phyloP scores from a whole-genome alignment of 148 eudicot species.

The Diospyros kaki region DNA sequence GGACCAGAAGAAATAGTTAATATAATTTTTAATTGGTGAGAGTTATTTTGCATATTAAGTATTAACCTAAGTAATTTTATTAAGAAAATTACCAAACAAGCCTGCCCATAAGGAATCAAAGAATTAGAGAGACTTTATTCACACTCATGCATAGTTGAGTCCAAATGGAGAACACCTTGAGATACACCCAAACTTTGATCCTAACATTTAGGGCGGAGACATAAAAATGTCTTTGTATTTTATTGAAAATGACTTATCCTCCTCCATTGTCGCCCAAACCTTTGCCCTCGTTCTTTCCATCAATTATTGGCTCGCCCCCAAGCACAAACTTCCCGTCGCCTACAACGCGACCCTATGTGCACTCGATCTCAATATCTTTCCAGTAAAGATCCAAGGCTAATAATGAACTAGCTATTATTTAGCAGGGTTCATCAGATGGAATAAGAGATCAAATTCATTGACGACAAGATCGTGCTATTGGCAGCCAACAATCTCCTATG shows the following conservation, averaged over 20 bases:
- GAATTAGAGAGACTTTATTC: too few species aligned
- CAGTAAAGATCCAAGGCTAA: conserved; percentile 66
- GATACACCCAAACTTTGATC: too few species aligned
- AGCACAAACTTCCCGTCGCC: conserved; percentile 76
- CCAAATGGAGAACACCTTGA: too few species aligned
- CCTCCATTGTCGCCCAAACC: conserved; percentile 23
- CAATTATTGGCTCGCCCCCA: conserved; percentile 79
- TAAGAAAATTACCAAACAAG: too few species aligned
- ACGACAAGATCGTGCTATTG: conserved; percentile 44
- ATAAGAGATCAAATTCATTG: conserved; percentile 31
- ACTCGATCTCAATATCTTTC: conserved; percentile 48
- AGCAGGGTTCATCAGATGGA: conserved; percentile 49
- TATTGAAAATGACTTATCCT: conserved; percentile 32
- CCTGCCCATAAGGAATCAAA: too few species aligned
- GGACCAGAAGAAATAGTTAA: too few species aligned
- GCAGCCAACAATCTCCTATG: conserved; percentile 50
- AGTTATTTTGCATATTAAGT: too few species aligned
- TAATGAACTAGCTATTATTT: conserved; percentile 73
- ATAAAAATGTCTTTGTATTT: too few species aligned
- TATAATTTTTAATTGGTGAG: too few species aligned
- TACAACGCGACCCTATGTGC: conserved; percentile 57
- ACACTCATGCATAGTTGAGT: too few species aligned
- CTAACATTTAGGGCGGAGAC: too few species aligned
- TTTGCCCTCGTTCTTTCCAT: conserved; percentile 64
- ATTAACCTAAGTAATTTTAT: too few species aligned